These are phyloP conservation scores for Leccinum subrobustum DNA, from an alignment of 1,284 basidiomycete genomes.

Conservation along the genomic window DNA sequence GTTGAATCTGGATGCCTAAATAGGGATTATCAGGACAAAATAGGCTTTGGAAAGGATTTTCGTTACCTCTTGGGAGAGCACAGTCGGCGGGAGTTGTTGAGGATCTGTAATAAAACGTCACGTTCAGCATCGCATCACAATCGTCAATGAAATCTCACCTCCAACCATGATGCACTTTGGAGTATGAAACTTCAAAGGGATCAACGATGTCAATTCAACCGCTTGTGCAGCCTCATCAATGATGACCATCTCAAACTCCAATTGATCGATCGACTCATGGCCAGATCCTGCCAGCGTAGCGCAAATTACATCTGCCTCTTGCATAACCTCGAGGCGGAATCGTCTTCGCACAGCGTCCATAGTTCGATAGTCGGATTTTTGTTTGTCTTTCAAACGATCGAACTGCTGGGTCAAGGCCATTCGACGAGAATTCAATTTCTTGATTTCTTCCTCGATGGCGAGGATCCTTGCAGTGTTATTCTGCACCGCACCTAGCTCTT, in stretches of 20 bases:
- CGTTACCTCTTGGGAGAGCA: slow-evolving; percentile 78
- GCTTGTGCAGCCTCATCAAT: slow-evolving; percentile 99
- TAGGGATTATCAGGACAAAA: slow-evolving; percentile 10
- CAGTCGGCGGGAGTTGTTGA: slow-evolving; percentile 95
- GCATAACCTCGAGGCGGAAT: slow-evolving; percentile 74
- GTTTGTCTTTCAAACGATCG: slow-evolving; percentile 79
- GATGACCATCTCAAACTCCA: slow-evolving; percentile 94
- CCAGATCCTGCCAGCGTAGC: slow-evolving; percentile 92
- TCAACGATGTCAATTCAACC: slow-evolving; percentile 94
- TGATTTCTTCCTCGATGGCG: slow-evolving; percentile 66
- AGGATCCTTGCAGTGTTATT: slow-evolving; percentile 51
- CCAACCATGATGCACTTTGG: slow-evolving; percentile 93
- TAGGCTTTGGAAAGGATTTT: not conserved
- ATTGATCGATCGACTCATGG: slow-evolving; percentile 81
- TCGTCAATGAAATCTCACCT: slow-evolving; percentile 44
- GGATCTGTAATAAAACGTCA: slow-evolving; percentile 61
- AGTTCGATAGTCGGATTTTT: slow-evolving; percentile 71
- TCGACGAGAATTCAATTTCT: slow-evolving; percentile 64
- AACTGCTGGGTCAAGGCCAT: slow-evolving; percentile 66
- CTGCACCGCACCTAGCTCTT: slow-evolving; percentile 54
- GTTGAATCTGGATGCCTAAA: slow-evolving; percentile 68
- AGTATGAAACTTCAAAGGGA: slow-evolving; percentile 90
- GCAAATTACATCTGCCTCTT: slow-evolving; percentile 92
- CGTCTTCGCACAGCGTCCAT: slow-evolving; percentile 78
- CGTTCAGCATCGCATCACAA: not conserved